Percentiles rank a stretch among this genome's conserved stretches.
These are phyloP conservation scores for Saksenaea oblongispora DNA, from an alignment of 371 early-diverging fungal species.

Conservation along the genomic window DNA sequence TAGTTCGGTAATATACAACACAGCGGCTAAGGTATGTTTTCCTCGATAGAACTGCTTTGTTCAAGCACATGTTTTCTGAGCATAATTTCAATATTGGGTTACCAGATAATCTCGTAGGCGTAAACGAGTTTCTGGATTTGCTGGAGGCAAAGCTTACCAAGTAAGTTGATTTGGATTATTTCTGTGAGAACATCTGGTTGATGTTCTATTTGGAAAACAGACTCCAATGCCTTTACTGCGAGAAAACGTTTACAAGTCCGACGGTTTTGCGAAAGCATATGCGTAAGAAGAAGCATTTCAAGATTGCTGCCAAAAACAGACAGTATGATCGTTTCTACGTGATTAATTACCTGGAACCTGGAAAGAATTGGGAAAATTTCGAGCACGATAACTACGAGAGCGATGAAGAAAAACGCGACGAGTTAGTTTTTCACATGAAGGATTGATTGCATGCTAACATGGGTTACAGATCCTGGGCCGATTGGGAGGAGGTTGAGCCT, in stretches of 20 bases:
- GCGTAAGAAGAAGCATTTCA: slow-evolving; percentile 98
- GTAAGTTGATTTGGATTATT: slow-evolving; percentile 31
- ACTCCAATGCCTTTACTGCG: slow-evolving; percentile 92
- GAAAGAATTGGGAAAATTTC: slow-evolving; percentile 89
- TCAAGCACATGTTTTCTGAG: slow-evolving; percentile 89
- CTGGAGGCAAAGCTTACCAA: slow-evolving; percentile 75
- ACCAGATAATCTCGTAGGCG: slow-evolving; percentile 89
- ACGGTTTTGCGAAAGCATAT: slow-evolving; percentile 94
- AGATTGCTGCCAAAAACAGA: slow-evolving; percentile 87
- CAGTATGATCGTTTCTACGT: slow-evolving; percentile 94
- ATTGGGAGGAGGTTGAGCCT: slow-evolving; percentile 79
- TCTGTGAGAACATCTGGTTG: neutral
- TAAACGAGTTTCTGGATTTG: slow-evolving; percentile 82
- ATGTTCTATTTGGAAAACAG: slow-evolving; percentile 26
- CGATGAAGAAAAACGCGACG: slow-evolving; percentile 72
- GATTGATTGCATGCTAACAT: neutral
- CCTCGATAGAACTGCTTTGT: slow-evolving; percentile 53
- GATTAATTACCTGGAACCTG: slow-evolving; percentile 93
- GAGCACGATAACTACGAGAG: slow-evolving; percentile 80
- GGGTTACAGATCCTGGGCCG: slow-evolving; percentile 65
- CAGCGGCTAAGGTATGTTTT: slow-evolving; percentile 1
- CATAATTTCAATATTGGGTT: slow-evolving; percentile 95
- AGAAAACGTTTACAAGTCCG: slow-evolving; percentile 86
- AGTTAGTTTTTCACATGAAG: slow-evolving; percentile 38
- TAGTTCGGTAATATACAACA: neutral